Base-by-base conservation (phyloP, 345 rosid species). In the Gossypium raimondii region DNA sequence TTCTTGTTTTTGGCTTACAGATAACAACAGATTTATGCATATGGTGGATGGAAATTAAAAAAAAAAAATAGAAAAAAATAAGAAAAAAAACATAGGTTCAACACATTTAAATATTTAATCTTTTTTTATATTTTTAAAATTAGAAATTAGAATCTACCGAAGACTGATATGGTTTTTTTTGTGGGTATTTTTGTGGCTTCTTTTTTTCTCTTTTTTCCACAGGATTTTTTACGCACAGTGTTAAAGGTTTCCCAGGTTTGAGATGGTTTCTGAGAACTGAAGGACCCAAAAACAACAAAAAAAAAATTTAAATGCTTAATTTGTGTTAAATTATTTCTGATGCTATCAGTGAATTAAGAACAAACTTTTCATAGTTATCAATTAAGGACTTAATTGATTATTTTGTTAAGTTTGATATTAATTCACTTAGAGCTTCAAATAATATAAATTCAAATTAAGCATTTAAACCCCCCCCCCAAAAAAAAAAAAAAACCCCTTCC, bases 151-250 rank as follows among this genome's bases (percentile, higher is more conserved):
- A 58, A 45, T 56, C 64, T 83, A 78, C 84, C 76, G 87, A 84
- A 75, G 81, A 87, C 97, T 92, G 88, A 92, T 86, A 75, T 60
- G 51, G 18, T 22, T 24, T 78, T 73, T 81, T 81, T 79, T 83
- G 34, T 82, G 87, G 64, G 70, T 66, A 79, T 81, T 72, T 82
- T 78, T 82, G 62, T 63, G 65, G 7, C 11, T 29, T 11, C 76
- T 20, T 24, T 50, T 68, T 82, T 88, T 80, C 47, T 11, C 76
- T 22, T 24, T 50, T 34, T 82, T 87, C 81, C 55, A 81, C 97
- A 88, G 92, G 97, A 83, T 80, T 67, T 73, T 82, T 68, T 50
- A 27, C 73, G 44, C 58, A 67, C 57, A 25, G 72, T 84, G 79
- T 81, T 73, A 79, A 66, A 77, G 75, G 76, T 75, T 72, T 57